Percentiles rank a stretch among this genome's conserved stretches.
These are phyloP conservation scores for Wallacemonas rigidus DNA, from an alignment of 208 protist genomes.

Conservation along the genomic window DNA sequence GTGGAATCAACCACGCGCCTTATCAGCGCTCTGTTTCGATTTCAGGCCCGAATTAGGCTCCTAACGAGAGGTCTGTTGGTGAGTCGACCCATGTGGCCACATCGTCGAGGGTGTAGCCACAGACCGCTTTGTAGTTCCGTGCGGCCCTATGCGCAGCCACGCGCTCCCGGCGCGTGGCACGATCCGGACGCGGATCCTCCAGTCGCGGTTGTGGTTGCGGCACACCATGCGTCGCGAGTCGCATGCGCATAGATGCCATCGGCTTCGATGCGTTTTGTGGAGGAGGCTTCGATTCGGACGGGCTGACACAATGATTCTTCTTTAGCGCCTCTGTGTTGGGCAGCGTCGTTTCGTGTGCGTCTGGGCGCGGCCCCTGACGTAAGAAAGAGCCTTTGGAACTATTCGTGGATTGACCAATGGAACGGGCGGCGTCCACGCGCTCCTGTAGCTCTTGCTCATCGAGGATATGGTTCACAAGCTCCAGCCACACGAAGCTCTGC, in stretches of 20 bases:
- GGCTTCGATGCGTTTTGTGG: neutral
- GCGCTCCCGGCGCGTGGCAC: neutral
- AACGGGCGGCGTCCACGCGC: neutral
- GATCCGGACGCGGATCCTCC: neutral
- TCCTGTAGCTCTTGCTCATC: constrained; percentile 6
- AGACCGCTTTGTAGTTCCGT: neutral
- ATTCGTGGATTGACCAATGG: neutral
- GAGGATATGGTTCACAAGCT: neutral
- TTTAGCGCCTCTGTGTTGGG: neutral
- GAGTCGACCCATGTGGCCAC: neutral
- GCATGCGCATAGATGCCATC: neutral
- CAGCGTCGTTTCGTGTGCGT: neutral
- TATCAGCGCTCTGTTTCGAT: too few relatives aligned
- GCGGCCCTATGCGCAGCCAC: neutral
- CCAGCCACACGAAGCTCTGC: neutral
- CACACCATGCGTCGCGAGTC: neutral
- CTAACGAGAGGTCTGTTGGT: neutral
- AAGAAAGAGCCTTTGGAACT: neutral
- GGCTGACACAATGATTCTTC: neutral
- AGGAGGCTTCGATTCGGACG: neutral
- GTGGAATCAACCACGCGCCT: too few relatives aligned
- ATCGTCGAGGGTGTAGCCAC: neutral
- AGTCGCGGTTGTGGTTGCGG: constrained; percentile 14
- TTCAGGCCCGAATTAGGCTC: neutral
- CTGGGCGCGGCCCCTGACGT: neutral